Evolutionary conservation across 208 protist species (phyloP).

Genomic region (Leptomonas pyrrhocoris): DNA sequence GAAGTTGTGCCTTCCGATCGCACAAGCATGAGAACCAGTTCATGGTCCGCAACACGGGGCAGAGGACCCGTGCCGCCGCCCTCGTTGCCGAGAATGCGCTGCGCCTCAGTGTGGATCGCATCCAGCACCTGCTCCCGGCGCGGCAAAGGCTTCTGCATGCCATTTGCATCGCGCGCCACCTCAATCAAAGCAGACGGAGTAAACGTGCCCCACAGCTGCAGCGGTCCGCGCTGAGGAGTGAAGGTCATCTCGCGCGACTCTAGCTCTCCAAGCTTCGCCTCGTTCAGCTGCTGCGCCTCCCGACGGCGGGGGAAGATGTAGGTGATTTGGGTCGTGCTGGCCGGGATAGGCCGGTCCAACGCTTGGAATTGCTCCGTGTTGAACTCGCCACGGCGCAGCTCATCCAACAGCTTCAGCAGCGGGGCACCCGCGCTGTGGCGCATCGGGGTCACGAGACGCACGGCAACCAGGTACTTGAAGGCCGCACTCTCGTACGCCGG

Average conservation of each 20-base stretch:
- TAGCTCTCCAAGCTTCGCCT: constrained; percentile 69
- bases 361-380: constrained; percentile 38
- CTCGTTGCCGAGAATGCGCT: neutral
- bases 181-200: constrained; percentile 61
- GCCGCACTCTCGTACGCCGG: constrained; percentile 63
- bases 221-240: constrained; percentile 72
- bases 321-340: constrained; percentile 58
- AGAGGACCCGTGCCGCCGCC: neutral
- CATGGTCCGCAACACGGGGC: constrained; percentile 38
- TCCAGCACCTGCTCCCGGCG: constrained; percentile 41
- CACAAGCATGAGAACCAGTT: constrained; percentile 76
- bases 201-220: constrained; percentile 76
- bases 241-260: constrained; percentile 64
- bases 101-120: constrained; percentile 33
- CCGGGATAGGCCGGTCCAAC: constrained; percentile 66
- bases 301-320: constrained; percentile 81
- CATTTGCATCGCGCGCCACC: constrained; percentile 23
- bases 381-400: constrained; percentile 70
- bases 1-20: constrained; percentile 12
- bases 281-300: constrained; percentile 81
- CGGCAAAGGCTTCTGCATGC: constrained; percentile 20
- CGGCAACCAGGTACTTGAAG: constrained; percentile 60
- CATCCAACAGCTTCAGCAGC: constrained; percentile 56
- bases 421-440: constrained; percentile 62
- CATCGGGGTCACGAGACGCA: constrained; percentile 84